Percentiles rank a stretch among this genome's conserved stretches.
Evolutionary conservation across 208 protist species (phyloP).

Genomic region (Leishmania guyanensis): DNA sequence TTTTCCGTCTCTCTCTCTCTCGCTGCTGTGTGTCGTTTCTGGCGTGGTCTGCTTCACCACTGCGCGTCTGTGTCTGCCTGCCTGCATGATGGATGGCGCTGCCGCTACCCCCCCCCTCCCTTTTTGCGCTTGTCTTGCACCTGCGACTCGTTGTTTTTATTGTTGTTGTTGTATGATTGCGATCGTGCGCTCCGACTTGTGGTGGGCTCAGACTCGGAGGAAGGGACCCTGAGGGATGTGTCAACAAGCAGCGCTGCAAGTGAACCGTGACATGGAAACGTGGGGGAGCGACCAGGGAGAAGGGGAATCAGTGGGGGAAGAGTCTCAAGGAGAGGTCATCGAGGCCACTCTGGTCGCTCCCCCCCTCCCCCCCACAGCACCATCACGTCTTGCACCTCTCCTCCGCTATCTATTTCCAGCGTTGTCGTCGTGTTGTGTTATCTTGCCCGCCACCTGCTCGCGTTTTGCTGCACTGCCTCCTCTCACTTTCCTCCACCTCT

Average conservation of each 20-base stretch:
- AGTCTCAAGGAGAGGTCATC: background rate
- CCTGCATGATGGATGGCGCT: background rate
- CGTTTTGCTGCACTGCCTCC: background rate
- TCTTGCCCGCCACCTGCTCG: background rate
- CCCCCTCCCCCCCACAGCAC: background rate
- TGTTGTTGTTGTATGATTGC: background rate
- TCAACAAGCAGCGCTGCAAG: background rate
- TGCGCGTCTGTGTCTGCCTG: background rate
- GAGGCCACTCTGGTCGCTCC: background rate
- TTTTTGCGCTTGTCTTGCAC: background rate
- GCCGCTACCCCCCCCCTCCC: background rate
- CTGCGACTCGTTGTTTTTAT: background rate
- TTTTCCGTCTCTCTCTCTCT: background rate
- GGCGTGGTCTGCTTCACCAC: background rate
- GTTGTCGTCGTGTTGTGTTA: background rate
- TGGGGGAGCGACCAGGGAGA: background rate
- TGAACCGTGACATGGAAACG: background rate
- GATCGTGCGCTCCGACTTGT: background rate
- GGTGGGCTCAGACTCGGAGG: background rate
- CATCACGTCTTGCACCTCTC: background rate
- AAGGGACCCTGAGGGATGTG: background rate
- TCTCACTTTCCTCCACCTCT: background rate
- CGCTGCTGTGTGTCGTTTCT: background rate
- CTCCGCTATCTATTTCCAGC: background rate
- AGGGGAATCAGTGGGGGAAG: background rate